Conservation (phyloP, 352 stramenopile genomes). For the Plasmopara halstedii region DNA sequence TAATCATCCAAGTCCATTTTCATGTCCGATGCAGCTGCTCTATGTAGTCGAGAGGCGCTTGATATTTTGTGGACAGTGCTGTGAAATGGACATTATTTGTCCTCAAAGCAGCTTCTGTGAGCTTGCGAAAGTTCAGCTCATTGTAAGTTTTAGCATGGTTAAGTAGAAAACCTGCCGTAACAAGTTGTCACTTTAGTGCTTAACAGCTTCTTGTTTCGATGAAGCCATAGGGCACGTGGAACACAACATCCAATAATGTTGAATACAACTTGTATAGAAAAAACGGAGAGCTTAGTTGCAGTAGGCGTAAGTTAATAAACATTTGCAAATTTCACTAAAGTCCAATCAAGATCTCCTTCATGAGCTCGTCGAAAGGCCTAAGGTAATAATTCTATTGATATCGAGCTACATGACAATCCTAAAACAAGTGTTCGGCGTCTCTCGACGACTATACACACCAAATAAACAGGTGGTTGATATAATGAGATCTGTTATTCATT, state of each 20-base stretch:
- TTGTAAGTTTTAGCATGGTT: neutral
- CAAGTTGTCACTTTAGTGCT: neutral
- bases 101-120: neutral
- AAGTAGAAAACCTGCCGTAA: neutral
- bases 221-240: slow-evolving; percentile 2
- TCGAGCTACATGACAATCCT: neutral
- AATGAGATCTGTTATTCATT: neutral
- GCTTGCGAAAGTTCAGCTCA: neutral
- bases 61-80: neutral
- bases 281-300: neutral
- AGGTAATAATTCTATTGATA: slow-evolving; percentile 2
- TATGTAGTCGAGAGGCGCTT: neutral
- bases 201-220: slow-evolving; percentile 6
- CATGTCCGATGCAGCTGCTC: neutral
- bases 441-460: neutral
- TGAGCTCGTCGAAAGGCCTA: neutral
- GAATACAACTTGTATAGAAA: neutral
- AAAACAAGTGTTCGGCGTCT: slow-evolving; percentile 8
- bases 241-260: slow-evolving; percentile 1
- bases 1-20: neutral
- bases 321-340: neutral
- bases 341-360: neutral
- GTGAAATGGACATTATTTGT: neutral
- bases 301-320: neutral
- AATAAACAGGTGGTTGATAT: neutral